Percentiles rank a stretch among this genome's conserved stretches.
Conservation (phyloP, 495 filamentous ascomycete genomes). For the Trichoderma orchidacearum region DNA sequence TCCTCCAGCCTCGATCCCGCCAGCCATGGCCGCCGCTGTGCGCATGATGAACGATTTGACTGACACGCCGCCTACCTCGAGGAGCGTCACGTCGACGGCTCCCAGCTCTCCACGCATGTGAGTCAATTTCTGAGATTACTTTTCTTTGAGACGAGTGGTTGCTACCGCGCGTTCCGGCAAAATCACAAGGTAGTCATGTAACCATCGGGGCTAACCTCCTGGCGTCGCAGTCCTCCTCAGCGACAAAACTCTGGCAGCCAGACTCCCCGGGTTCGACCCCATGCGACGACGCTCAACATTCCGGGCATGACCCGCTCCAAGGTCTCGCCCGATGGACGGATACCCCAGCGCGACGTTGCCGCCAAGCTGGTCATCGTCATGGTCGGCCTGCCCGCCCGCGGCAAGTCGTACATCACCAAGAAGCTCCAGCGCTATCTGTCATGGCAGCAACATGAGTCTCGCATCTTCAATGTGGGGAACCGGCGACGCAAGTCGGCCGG, state of each 20-base stretch:
- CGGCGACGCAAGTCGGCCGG: conserved; percentile 70
- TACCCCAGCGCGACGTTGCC: conserved; percentile 82
- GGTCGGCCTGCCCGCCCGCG: conserved; percentile 88
- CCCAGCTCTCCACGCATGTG: conserved; percentile 40
- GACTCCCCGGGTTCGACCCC: conserved; percentile 49
- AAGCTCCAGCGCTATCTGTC: conserved; percentile 91
- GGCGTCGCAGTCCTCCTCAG: conserved; percentile 37
- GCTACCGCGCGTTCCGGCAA: neutral
- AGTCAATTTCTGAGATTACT: conserved; percentile 14
- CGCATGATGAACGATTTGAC: conserved; percentile 5
- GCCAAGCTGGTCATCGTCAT: conserved; percentile 96
- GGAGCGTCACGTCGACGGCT: conserved; percentile 38
- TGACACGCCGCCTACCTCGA: conserved; percentile 31
- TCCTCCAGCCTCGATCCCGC: neutral
- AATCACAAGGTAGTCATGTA: too few relatives aligned
- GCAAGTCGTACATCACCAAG: conserved; percentile 97
- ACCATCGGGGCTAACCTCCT: too few relatives aligned
- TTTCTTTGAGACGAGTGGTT: neutral
- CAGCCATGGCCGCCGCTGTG: neutral
- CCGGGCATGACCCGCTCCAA: conserved; percentile 81
- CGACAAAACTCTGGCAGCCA: conserved; percentile 47
- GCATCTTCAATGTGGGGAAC: conserved; percentile 95
- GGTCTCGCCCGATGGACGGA: conserved; percentile 87
- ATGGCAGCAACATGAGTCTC: conserved; percentile 90
- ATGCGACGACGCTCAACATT: conserved; percentile 76